Evolutionary conservation across 2,329 filamentous ascomycete genomes (phyloP).

Genomic region (Diaporthe citriasiana): DNA sequence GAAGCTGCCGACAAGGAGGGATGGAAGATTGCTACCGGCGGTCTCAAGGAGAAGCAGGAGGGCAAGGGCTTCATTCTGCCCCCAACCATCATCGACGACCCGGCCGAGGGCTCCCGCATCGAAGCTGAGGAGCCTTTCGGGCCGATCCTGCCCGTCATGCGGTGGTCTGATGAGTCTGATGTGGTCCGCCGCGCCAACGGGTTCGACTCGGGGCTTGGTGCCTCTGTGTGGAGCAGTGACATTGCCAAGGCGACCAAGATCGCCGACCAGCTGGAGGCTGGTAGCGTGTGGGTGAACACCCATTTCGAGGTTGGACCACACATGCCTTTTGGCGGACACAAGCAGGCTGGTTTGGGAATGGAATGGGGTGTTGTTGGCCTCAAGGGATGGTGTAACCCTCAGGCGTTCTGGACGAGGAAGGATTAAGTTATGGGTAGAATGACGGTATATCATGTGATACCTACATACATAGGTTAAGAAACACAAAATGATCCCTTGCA

Average conservation of each 20-base stretch:
- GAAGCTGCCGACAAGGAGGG: slow-evolving; percentile 61
- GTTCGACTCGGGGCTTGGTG: slow-evolving; percentile 64
- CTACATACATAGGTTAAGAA: too few species aligned
- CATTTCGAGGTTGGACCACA: slow-evolving; percentile 54
- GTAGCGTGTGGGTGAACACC: slow-evolving; percentile 67
- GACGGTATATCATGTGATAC: neutral
- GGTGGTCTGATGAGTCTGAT: slow-evolving; percentile 60
- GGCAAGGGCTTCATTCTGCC: slow-evolving; percentile 66
- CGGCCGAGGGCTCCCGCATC: slow-evolving; percentile 67
- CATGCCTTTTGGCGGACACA: slow-evolving; percentile 64
- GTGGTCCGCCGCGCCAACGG: slow-evolving; percentile 62
- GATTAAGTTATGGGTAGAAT: neutral
- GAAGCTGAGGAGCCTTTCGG: slow-evolving; percentile 68
- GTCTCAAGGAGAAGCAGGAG: slow-evolving; percentile 49
- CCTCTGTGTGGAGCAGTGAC: slow-evolving; percentile 66
- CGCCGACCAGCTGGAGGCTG: slow-evolving; percentile 62
- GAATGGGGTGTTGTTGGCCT: slow-evolving; percentile 60
- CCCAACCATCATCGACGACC: slow-evolving; percentile 72
- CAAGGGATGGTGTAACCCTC: slow-evolving; percentile 51
- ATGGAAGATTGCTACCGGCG: slow-evolving; percentile 61
- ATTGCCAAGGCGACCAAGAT: slow-evolving; percentile 61
- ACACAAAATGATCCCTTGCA: neutral
- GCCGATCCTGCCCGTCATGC: slow-evolving; percentile 59
- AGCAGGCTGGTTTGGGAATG: slow-evolving; percentile 63
- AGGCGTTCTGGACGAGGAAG: slow-evolving; percentile 41